Evolutionary conservation across 2,329 filamentous ascomycete genomes (phyloP).

Genomic region (Drechslera avenae): DNA sequence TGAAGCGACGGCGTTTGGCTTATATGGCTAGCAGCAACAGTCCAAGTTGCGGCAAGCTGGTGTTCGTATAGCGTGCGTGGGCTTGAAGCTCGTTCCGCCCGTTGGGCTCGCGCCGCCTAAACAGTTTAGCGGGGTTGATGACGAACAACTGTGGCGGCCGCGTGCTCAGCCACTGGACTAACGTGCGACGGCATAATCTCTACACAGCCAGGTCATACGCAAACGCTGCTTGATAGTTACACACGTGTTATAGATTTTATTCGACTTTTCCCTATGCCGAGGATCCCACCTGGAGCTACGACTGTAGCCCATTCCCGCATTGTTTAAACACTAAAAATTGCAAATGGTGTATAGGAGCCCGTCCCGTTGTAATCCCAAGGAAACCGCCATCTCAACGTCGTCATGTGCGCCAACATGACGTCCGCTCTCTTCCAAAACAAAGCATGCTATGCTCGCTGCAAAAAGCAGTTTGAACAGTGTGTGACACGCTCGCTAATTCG

Average conservation of each 20-base stretch:
- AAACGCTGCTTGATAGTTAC: not conserved
- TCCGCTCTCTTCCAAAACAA: not conserved
- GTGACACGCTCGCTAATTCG: conserved; percentile 17
- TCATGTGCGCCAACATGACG: not conserved
- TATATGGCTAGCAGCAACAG: conserved; percentile 7
- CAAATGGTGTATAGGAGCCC: conserved; percentile 27
- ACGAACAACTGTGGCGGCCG: conserved; percentile 23
- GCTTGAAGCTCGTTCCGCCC: conserved; percentile 24
- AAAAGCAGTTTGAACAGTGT: conserved; percentile 6
- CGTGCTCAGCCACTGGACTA: conserved; percentile 18
- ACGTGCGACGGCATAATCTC: not conserved
- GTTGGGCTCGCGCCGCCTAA: conserved; percentile 7
- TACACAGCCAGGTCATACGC: not conserved
- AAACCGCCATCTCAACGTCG: conserved; percentile 2
- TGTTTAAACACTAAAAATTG: conserved; percentile 35
- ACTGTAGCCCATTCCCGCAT: conserved; percentile 14
- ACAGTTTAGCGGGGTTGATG: conserved; percentile 21
- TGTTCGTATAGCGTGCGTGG: conserved; percentile 26
- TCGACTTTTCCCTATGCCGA: conserved; percentile 17
- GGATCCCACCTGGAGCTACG: conserved; percentile 11
- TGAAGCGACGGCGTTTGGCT: not conserved
- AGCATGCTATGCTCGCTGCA: conserved; percentile 4
- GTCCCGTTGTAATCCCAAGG: conserved; percentile 13
- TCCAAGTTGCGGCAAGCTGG: conserved; percentile 2
- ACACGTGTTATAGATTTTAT: conserved; percentile 6